Percentiles rank a stretch among this genome's conserved stretches.
Conservation (phyloP, 805 yeast genomes). For the Cyberlindnera euphorbiae region DNA sequence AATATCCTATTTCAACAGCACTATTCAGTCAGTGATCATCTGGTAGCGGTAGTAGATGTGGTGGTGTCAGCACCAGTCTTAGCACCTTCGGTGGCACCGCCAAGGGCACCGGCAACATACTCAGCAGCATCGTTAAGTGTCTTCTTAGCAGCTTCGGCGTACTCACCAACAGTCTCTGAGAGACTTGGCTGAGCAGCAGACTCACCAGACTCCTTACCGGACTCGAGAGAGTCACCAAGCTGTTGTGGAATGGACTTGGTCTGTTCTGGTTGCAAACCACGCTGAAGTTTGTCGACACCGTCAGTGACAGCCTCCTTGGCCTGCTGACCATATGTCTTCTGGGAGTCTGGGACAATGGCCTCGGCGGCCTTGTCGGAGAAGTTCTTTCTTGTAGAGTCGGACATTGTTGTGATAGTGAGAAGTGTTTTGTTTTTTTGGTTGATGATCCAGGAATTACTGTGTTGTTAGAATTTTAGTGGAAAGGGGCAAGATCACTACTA, state of each 20-base stretch:
- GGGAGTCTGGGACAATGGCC: conserved; percentile 62
- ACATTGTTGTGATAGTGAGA: conserved; percentile 27
- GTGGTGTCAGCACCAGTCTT: conserved; percentile 16
- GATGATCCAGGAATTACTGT: neutral
- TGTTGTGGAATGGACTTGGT: conserved; percentile 70
- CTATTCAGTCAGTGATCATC: conserved; percentile 3
- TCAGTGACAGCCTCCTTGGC: conserved; percentile 69
- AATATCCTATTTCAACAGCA: neutral
- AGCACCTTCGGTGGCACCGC: conserved; percentile 58
- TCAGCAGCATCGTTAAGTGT: conserved; percentile 41
- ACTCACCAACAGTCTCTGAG: conserved; percentile 53
- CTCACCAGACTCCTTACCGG: conserved; percentile 50
- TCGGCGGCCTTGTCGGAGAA: conserved; percentile 66
- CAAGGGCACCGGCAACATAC: conserved; percentile 42
- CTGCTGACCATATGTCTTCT: conserved; percentile 60
- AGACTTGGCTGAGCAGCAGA: conserved; percentile 26
- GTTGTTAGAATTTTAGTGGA: too few relatives aligned
- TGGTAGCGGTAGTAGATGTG: neutral
- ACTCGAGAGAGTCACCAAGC: conserved; percentile 53
- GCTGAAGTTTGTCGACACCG: conserved; percentile 59
- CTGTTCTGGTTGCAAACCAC: conserved; percentile 54
- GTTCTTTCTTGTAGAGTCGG: conserved; percentile 68
- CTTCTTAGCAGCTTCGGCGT: conserved; percentile 52
- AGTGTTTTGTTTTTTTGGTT: conserved; percentile 1
- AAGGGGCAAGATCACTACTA: too few relatives aligned